Evolutionary conservation across 1,139 yeast species (phyloP), one percentile per base, ranked within the genome.

Genomic region (Saccharomyces pastorianus): DNA sequence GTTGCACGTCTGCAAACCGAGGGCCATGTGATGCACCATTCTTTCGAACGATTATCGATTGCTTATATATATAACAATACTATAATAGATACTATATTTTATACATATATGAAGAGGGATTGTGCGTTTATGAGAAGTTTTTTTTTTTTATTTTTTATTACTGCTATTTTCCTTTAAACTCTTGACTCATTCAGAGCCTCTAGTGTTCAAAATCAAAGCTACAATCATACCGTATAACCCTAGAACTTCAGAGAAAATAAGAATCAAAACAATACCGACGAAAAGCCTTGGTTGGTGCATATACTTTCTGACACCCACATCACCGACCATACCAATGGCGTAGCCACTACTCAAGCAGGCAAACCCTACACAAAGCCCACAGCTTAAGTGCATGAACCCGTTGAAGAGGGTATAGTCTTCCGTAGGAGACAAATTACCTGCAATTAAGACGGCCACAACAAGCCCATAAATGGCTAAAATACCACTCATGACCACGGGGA

Each of bases 401-500:
- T 91, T 88, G 76, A 88, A 93, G 51, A 93, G 76, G 4, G 97
- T 84, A 72, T 93, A 91, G 51, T 81, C 80, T 61, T 84, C 81
- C 34, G 79, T 70, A 25, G 96, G 98, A 48, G 84, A 79, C 60
- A 93, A 78, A 9, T 93, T 93, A 57, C 96, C 98, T 27, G 99
- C 96, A 65, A 93, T 90, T 65, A 93, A 79, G 51, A 93, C 99
- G 8, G 97, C 87, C 55, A 93, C 99, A 31, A 93, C 99, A 58
- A 93, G 78, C 4, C 99, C 99, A 72, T 93, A 93, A 55, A 93
- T 96, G 38, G 98, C 91, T 61, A 93, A 77, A 68, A 93, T 95
- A 84, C 99, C 99, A 61, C 96, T 86, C 98, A 93, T 91, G 62
- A 93, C 96, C 55, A 93, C 98, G 20, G 98, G 98, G 63, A 93